A percentile compares a stretch with the other conserved stretches of the same genome.
Conservation (phyloP, 2,329 filamentous ascomycete species). For the Neonectria neomacrospora region DNA sequence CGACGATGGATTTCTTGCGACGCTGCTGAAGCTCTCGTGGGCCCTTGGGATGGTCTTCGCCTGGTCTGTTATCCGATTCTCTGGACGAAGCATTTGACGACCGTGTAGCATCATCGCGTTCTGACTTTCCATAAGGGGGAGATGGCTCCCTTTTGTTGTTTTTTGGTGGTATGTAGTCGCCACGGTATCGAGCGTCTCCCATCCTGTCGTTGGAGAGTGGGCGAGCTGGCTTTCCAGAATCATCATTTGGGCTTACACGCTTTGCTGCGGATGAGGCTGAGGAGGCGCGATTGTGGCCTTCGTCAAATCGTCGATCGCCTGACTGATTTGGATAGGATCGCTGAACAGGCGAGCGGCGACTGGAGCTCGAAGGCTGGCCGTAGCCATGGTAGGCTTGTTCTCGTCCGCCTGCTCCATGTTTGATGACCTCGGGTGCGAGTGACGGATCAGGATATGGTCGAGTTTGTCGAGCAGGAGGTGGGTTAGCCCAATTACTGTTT, state of each 20-base stretch:
- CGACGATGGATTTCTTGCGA: conserved; percentile 49
- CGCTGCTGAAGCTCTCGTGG: conserved; percentile 44
- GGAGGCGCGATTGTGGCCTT: conserved; percentile 38
- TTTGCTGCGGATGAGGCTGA: conserved; percentile 45
- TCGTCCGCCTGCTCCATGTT: conserved; percentile 53
- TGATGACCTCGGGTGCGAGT: conserved; percentile 57
- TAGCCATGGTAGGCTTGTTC: conserved; percentile 56
- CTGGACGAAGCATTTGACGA: conserved; percentile 39
- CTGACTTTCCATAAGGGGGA: conserved; percentile 40
- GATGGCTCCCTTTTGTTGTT: conserved; percentile 48
- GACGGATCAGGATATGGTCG: conserved; percentile 48
- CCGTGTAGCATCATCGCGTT: conserved; percentile 36
- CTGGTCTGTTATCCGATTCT: conserved; percentile 50
- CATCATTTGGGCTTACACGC: conserved; percentile 43
- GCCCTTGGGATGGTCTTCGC: conserved; percentile 52
- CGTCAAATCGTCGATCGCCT: conserved; percentile 43
- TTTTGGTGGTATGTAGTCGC: conserved; percentile 43
- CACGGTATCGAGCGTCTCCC: conserved; percentile 42
- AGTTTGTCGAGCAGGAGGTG: conserved; percentile 45
- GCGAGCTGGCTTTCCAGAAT: conserved; percentile 43
- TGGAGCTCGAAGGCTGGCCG: conserved; percentile 30
- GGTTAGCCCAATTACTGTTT: conserved; percentile 47
- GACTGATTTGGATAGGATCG: conserved; percentile 46
- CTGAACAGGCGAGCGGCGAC: conserved; percentile 44
- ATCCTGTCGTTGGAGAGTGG: conserved; percentile 49